Conservation (phyloP, 148 eudicot species). For the Selenicereus undatus region DNA sequence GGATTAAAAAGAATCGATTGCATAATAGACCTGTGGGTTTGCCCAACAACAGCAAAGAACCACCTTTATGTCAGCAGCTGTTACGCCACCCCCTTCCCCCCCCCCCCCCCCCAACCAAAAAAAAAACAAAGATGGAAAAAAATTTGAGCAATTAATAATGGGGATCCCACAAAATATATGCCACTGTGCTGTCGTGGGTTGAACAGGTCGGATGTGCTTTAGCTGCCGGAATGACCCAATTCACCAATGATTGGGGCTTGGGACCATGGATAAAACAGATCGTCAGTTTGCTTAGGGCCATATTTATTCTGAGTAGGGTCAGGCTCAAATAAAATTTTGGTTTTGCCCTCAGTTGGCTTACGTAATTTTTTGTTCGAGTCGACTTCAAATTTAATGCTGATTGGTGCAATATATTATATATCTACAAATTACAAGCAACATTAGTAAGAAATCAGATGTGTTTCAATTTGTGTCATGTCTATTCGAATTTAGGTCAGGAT, state of each 20-base stretch:
- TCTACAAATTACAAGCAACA: neutral
- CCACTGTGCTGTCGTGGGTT: neutral
- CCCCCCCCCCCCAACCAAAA: neutral
- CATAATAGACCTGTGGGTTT: neutral
- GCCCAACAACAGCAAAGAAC: neutral
- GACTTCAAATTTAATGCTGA: neutral
- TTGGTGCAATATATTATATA: neutral
- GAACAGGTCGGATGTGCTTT: neutral
- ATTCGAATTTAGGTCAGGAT: too few relatives aligned
- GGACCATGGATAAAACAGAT: neutral
- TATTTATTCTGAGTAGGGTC: neutral
- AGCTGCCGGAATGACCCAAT: neutral
- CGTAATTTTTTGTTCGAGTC: neutral
- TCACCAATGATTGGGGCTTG: conserved; percentile 2
- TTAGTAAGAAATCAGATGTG: neutral
- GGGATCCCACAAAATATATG: neutral
- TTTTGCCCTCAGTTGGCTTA: neutral
- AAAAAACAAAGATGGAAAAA: neutral
- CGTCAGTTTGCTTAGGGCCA: neutral
- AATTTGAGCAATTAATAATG: neutral
- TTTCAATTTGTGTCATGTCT: neutral
- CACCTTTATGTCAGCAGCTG: neutral
- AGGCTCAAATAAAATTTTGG: neutral
- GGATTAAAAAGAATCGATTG: neutral
- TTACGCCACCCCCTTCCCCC: neutral